Evolutionary conservation across 2,329 filamentous ascomycete species (phyloP).

Genomic region (Penicillium sp.): DNA sequence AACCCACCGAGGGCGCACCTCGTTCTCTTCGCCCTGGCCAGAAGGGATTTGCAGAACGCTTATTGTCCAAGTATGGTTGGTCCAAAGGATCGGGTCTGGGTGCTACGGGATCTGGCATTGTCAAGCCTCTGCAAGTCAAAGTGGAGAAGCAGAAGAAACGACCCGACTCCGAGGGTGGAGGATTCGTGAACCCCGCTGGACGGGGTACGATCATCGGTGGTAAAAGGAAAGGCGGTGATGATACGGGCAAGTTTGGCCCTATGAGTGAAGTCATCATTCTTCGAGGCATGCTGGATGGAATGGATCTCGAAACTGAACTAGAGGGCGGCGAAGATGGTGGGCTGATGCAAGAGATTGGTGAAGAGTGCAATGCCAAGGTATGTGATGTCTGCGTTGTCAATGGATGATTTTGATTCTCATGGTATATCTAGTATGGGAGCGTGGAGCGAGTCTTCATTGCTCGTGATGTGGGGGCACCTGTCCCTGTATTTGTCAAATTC

Average conservation of each 20-base stretch:
- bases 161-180: constrained; percentile 70
- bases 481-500: constrained; percentile 87
- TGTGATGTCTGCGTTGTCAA: constrained; percentile 7
- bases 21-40: constrained; percentile 69
- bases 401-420: not conserved
- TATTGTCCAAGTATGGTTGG: constrained; percentile 95
- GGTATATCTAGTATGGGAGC: constrained; percentile 60
- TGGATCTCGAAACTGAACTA: constrained; percentile 76
- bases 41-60: constrained; percentile 74
- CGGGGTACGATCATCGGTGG: constrained; percentile 78
- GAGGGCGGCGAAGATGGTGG: constrained; percentile 53
- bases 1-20: constrained; percentile 34
- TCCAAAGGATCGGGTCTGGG: constrained; percentile 81
- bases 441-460: constrained; percentile 76
- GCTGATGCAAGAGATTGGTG: constrained; percentile 88
- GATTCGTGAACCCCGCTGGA: constrained; percentile 63
- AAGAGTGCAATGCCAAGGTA: constrained; percentile 80
- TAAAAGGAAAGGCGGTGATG: constrained; percentile 49
- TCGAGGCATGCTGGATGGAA: constrained; percentile 75
- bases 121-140: constrained; percentile 74
- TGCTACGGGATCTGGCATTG: constrained; percentile 72
- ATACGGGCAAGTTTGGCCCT: constrained; percentile 57
- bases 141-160: constrained; percentile 80
- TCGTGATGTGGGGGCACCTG: constrained; percentile 47
- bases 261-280: constrained; percentile 81